Percentiles rank a stretch among this genome's conserved stretches.
Conservation (phyloP, 441 rosid species). For the Bocquillonia castaneifolia region DNA sequence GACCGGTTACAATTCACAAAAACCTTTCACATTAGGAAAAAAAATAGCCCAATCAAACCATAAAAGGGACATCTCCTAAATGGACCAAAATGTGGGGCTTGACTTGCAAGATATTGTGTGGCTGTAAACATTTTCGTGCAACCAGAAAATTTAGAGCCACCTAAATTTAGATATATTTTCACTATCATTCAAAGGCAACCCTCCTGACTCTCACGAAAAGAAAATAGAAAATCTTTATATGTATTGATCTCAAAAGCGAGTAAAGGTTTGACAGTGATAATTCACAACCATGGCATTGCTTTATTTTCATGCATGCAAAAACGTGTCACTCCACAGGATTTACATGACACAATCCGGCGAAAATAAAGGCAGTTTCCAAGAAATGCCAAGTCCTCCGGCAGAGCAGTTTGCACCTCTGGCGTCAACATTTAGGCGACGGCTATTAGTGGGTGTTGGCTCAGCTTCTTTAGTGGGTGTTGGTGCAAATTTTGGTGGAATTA, state of each 20-base stretch:
- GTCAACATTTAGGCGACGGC: constrained; percentile 51
- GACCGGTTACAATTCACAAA: too few relatives aligned
- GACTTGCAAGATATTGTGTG: constrained; percentile 2
- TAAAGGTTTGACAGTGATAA: background rate
- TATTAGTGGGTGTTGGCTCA: constrained; percentile 59
- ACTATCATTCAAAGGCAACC: too few relatives aligned
- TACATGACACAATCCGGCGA: constrained; percentile 43
- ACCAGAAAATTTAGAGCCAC: constrained; percentile 26
- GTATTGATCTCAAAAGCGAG: background rate
- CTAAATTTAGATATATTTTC: constrained; percentile 7
- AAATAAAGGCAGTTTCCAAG: constrained; percentile 32
- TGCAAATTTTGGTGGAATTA: constrained; percentile 73
- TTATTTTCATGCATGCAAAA: constrained; percentile 26
- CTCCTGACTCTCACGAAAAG: too few relatives aligned
- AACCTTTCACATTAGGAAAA: too few relatives aligned
- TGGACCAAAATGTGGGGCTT: background rate
- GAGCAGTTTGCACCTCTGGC: constrained; percentile 63
- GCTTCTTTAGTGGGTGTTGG: constrained; percentile 72
- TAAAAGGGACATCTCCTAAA: background rate
- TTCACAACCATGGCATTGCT: constrained; percentile 41
- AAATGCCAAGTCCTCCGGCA: constrained; percentile 35
- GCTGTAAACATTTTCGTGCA: background rate
- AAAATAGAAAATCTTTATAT: background rate
- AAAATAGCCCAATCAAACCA: too few relatives aligned
- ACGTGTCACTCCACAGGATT: constrained; percentile 19